Evolutionary conservation across 495 filamentous ascomycete genomes (phyloP).

Genomic region (Ramalina intermedia): DNA sequence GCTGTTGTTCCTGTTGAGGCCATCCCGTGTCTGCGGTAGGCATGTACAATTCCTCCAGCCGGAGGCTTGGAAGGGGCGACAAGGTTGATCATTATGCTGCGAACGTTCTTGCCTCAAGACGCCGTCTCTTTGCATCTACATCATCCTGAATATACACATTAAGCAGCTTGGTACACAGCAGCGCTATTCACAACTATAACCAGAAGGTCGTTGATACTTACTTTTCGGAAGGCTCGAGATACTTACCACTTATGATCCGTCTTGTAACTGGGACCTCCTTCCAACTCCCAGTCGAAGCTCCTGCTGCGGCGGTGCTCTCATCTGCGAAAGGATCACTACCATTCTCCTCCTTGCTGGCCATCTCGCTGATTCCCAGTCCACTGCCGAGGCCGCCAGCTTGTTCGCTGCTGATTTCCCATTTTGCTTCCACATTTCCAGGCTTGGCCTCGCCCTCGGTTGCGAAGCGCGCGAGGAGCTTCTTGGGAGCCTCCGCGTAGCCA

Average conservation of each 20-base stretch:
- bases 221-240: constrained; percentile 27
- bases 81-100: not conserved
- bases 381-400: constrained; percentile 35
- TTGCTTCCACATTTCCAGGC: constrained; percentile 63
- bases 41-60: too few species aligned
- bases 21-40: too few species aligned
- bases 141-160: too few species aligned
- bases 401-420: constrained; percentile 56
- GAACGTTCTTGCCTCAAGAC: too few species aligned
- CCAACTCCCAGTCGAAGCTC: constrained; percentile 41
- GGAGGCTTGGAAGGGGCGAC: not conserved
- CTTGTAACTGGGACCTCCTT: constrained; percentile 53
- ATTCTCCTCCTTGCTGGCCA: constrained; percentile 19
- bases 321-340: constrained; percentile 56
- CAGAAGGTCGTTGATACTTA: too few species aligned
- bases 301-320: constrained; percentile 28
- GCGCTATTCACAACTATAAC: too few species aligned
- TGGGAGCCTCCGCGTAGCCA: constrained; percentile 30
- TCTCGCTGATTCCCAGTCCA: constrained; percentile 45
- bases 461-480: constrained; percentile 70
- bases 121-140: too few species aligned
- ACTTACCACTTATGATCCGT: constrained; percentile 70
- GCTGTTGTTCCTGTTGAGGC: too few species aligned
- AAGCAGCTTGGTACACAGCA: too few species aligned
- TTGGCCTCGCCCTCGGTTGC: constrained; percentile 57